Conservation (phyloP, 2,329 filamentous ascomycete genomes). For the Emericellopsis cladophorae region DNA sequence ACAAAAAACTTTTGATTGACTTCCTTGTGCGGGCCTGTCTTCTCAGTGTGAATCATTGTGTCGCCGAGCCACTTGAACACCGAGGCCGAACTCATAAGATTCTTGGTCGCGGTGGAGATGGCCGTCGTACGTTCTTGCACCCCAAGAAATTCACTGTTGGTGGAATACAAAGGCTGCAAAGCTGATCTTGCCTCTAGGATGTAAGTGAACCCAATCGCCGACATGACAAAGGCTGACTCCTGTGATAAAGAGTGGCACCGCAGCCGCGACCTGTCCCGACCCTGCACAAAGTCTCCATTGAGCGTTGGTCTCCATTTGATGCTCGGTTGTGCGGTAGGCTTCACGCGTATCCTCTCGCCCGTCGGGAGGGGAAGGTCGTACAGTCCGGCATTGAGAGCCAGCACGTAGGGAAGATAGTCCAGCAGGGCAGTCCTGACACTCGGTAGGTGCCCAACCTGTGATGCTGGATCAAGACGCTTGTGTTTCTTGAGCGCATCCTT, state of each 20-base stretch:
- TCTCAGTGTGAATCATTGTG: too few relatives aligned
- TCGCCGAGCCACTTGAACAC: conserved; percentile 59
- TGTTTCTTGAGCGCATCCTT: conserved; percentile 77
- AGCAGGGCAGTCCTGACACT: conserved; percentile 57
- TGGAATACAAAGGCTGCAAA: conserved; percentile 61
- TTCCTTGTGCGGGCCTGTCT: too few relatives aligned
- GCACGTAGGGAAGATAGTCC: conserved; percentile 72
- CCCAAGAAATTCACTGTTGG: conserved; percentile 45
- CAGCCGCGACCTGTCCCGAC: conserved; percentile 52
- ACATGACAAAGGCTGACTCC: conserved; percentile 70
- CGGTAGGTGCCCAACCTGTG: conserved; percentile 58
- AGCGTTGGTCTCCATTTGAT: conserved; percentile 66
- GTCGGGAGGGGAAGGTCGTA: conserved; percentile 26
- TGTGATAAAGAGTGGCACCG: conserved; percentile 65
- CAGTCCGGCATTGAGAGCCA: conserved; percentile 65
- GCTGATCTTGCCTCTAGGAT: conserved; percentile 59
- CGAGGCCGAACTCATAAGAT: conserved; percentile 65
- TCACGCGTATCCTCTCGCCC: conserved; percentile 51
- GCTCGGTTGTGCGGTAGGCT: background rate
- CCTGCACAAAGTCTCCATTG: conserved; percentile 48
- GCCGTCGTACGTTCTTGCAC: conserved; percentile 55
- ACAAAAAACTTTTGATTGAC: conserved; percentile 33
- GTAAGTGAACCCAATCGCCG: conserved; percentile 64
- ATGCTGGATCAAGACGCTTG: conserved; percentile 66
- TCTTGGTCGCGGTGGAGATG: conserved; percentile 62